Conservation (phyloP, 345 rosid species). For the Pseudoturritis turrita region DNA sequence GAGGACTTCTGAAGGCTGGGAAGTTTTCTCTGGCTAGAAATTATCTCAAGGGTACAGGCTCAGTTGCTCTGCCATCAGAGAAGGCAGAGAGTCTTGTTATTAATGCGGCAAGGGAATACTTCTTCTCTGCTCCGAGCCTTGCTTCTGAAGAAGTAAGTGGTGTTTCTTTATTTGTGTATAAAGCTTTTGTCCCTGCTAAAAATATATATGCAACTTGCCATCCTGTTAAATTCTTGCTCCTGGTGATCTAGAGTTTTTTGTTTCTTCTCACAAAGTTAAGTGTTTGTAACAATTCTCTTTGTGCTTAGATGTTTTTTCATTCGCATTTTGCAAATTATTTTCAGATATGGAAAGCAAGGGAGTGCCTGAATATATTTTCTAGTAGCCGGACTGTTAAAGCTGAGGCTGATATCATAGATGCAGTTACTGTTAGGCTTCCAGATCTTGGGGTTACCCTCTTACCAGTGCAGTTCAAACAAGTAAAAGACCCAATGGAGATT, state of each 20-base stretch:
- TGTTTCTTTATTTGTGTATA: constrained; percentile 5
- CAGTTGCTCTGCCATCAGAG: constrained; percentile 70
- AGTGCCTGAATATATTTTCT: constrained; percentile 79
- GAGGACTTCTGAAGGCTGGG: constrained; percentile 95
- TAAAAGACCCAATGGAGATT: constrained; percentile 94
- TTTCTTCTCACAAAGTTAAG: background rate
- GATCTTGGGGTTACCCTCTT: constrained; percentile 85
- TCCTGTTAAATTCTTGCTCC: constrained; percentile 5
- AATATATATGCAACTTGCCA: constrained; percentile 7
- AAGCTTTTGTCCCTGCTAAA: background rate
- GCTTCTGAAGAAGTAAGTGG: constrained; percentile 76
- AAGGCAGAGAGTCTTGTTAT: constrained; percentile 92
- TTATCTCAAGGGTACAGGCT: constrained; percentile 84
- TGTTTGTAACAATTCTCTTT: background rate
- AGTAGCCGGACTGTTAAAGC: constrained; percentile 75
- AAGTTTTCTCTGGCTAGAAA: constrained; percentile 95
- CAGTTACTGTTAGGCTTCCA: constrained; percentile 85
- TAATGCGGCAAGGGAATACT: constrained; percentile 91
- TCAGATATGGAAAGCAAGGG: constrained; percentile 98
- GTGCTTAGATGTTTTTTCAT: background rate
- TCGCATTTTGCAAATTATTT: constrained; percentile 24
- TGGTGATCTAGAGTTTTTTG: background rate
- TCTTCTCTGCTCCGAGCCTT: constrained; percentile 91
- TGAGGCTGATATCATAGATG: constrained; percentile 79
- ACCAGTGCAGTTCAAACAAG: constrained; percentile 91